Percentiles rank a stretch among this genome's conserved stretches.
Evolutionary conservation across 257 asterid species (phyloP).

Genomic region (Plantago ovata): DNA sequence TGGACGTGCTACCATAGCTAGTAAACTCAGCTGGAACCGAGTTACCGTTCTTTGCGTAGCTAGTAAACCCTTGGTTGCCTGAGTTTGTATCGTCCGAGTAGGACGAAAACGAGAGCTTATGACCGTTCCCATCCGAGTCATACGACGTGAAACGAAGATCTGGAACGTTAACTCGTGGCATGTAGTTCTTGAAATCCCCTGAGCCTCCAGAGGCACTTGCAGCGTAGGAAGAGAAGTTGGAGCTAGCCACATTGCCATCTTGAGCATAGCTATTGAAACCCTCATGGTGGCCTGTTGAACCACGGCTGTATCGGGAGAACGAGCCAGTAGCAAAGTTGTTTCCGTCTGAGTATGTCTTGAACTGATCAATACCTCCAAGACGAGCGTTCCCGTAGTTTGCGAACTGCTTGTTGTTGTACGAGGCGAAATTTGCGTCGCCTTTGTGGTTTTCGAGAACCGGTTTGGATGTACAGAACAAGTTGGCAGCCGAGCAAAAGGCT

Average conservation of each 20-base stretch:
- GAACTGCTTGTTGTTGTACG: slow-evolving; percentile 55
- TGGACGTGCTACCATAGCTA: slow-evolving; percentile 60
- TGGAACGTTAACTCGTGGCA: slow-evolving; percentile 71
- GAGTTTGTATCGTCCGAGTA: slow-evolving; percentile 69
- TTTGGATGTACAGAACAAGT: slow-evolving; percentile 43
- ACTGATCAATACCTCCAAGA: slow-evolving; percentile 51
- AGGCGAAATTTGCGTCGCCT: slow-evolving; percentile 47
- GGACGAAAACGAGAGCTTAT: slow-evolving; percentile 50
- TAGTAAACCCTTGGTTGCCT: slow-evolving; percentile 52
- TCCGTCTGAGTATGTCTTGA: slow-evolving; percentile 72
- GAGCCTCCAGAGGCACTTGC: slow-evolving; percentile 53
- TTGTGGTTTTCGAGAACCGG: slow-evolving; percentile 15
- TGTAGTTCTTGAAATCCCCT: slow-evolving; percentile 56
- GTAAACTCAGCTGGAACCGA: slow-evolving; percentile 49
- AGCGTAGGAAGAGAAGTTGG: slow-evolving; percentile 73
- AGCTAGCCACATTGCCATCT: slow-evolving; percentile 65
- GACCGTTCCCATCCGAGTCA: slow-evolving; percentile 57
- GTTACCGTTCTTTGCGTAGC: slow-evolving; percentile 65
- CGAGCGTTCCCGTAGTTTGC: slow-evolving; percentile 49
- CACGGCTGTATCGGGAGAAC: slow-evolving; percentile 56
- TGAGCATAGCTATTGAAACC: slow-evolving; percentile 54
- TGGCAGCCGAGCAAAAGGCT: slow-evolving; percentile 68
- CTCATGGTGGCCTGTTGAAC: slow-evolving; percentile 56
- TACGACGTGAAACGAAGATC: slow-evolving; percentile 65
- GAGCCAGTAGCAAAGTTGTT: slow-evolving; percentile 54